Percentiles rank a stretch among this genome's conserved stretches.
Evolutionary conservation across 495 filamentous ascomycete species (phyloP).

Genomic region (Pyrenopolyporus hunteri): DNA sequence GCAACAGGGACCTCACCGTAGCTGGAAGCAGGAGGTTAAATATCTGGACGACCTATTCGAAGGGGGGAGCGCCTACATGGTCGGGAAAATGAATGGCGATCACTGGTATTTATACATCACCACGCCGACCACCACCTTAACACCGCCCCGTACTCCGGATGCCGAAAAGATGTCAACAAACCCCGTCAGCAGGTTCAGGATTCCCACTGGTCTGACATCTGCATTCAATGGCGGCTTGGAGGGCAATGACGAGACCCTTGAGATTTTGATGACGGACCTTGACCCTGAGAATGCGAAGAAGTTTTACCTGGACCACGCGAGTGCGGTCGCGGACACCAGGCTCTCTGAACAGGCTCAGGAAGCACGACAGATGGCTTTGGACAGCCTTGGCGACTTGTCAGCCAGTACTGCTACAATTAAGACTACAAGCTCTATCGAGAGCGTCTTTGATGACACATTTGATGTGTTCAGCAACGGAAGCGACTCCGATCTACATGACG

Average conservation of each 20-base stretch:
- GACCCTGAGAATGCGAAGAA: constrained; percentile 92
- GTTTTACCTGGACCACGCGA: constrained; percentile 94
- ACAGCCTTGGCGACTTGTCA: constrained; percentile 59
- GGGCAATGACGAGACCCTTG: constrained; percentile 84
- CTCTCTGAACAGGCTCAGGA: constrained; percentile 67
- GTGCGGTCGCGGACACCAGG: constrained; percentile 81
- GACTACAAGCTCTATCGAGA: constrained; percentile 38
- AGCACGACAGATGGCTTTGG: constrained; percentile 57
- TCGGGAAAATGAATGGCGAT: constrained; percentile 99
- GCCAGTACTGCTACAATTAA: constrained; percentile 48
- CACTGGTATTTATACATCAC: constrained; percentile 99
- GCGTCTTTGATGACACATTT: constrained; percentile 58
- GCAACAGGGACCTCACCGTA: constrained; percentile 92
- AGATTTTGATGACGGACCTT: constrained; percentile 98
- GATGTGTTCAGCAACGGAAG: constrained; percentile 82
- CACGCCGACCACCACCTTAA: constrained; percentile 77
- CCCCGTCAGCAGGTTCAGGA: constrained; percentile 45
- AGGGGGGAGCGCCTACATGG: constrained; percentile 97
- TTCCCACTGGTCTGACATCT: constrained; percentile 71
- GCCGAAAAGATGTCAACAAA: constrained; percentile 43
- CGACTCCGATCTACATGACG: constrained; percentile 65
- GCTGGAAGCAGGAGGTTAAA: constrained; percentile 95
- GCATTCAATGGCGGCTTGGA: constrained; percentile 53
- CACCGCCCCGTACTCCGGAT: constrained; percentile 81
- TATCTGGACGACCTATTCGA: constrained; percentile 88